Evolutionary conservation across 2,329 filamentous ascomycete species (phyloP).

Genomic region (Westerdykella aurantiaca): DNA sequence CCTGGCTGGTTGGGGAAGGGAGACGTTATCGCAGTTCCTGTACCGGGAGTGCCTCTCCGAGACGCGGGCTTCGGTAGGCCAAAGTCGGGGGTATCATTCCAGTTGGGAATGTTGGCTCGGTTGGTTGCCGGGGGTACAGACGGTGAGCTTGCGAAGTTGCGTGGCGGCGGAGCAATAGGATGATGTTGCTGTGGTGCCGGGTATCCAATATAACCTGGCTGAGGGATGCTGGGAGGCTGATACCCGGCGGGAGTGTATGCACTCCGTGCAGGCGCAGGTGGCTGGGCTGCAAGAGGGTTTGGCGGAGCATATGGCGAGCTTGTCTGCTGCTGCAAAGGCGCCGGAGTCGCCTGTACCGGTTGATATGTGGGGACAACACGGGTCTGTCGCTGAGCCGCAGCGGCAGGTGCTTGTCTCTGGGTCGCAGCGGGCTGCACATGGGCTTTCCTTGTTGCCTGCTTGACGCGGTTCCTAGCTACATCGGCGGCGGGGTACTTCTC

Average conservation of each 20-base stretch:
- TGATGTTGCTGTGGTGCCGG: constrained; percentile 40
- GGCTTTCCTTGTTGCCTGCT: constrained; percentile 69
- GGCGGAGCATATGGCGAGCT: constrained; percentile 32
- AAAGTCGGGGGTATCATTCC: constrained; percentile 93
- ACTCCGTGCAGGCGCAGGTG: constrained; percentile 30
- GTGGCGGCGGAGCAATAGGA: constrained; percentile 55
- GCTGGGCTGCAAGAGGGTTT: constrained; percentile 27
- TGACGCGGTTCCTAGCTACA: constrained; percentile 76
- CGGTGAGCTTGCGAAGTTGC: constrained; percentile 62
- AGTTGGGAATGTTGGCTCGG: constrained; percentile 67
- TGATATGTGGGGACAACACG: constrained; percentile 36
- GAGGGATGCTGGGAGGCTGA: constrained; percentile 40
- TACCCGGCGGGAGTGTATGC: constrained; percentile 50
- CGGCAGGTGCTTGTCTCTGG: constrained; percentile 38
- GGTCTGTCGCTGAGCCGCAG: constrained; percentile 28
- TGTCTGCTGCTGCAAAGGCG: constrained; percentile 19
- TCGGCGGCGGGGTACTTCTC: constrained; percentile 79
- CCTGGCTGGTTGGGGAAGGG: constrained; percentile 65
- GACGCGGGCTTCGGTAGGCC: constrained; percentile 60
- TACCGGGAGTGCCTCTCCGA: constrained; percentile 67
- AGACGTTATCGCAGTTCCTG: constrained; percentile 58
- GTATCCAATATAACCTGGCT: constrained; percentile 42
- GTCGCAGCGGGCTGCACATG: constrained; percentile 39
- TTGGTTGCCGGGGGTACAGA: constrained; percentile 61
- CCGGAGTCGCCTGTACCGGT: constrained; percentile 18